Evolutionary conservation across 805 yeast species (phyloP), one percentile per base, ranked within the genome.

Genomic region (Metschnikowia koreensis): DNA sequence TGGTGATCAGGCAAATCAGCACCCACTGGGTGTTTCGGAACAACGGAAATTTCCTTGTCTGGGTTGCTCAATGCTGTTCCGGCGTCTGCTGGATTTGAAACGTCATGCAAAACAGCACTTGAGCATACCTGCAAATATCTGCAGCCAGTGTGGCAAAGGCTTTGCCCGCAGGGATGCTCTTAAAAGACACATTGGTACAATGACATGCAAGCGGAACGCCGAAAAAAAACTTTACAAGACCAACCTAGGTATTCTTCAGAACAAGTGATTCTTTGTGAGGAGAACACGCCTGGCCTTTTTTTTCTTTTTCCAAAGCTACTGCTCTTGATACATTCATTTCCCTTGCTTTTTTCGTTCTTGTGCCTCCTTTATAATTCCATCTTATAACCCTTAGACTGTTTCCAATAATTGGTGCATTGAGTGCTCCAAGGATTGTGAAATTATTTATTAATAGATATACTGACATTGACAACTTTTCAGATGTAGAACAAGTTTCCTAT

Each of bases 121-220:
- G 44, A 76, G 83, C 26, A 81, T 85, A 1, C 80, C 89, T 8
- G 92, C 93, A 0, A 85, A 88, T 62, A 81, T 86, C 44, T 87
- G 96, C 67, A 81, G 84, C 6, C 69, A 75, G 15, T 87, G 96
- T 70, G 89, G 89, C 37, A 87, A 87, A 62, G 92, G 94, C 0
- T 87, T 87, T 75, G 93, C 94, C 1, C 71, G 96, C 44, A 86
- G 86, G 60, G 96, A 87, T 68, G 94, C 94, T 0, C 71, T 87
- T 59, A 87, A 87, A 64, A 74, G 96, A 58, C 96, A 87, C 66
- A 74, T 75, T 50, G 86, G 86, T 46, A 87, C 96, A 0, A 69
- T 84, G 54, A 87, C 94, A 0, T 87, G 96, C 70, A 81, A 80
- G 56, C 65, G 94, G 50, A 87, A 87, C 63, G 79, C 89, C 38